A percentile compares a stretch with the other conserved stretches of the same genome.
Evolutionary conservation across 2,329 filamentous ascomycete species (phyloP).

Genomic region (Neonectria ditissima): DNA sequence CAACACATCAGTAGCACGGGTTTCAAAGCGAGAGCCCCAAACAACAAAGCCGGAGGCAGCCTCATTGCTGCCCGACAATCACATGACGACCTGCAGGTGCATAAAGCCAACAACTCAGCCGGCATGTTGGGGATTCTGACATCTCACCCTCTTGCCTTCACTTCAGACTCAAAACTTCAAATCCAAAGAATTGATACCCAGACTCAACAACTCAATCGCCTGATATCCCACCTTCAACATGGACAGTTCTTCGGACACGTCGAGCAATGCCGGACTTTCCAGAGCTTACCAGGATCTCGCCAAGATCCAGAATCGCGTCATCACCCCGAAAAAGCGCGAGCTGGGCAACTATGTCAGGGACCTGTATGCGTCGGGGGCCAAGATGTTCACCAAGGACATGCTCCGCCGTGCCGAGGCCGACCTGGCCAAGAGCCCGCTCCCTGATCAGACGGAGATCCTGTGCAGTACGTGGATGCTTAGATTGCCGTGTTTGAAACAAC

Average conservation of each 20-base stretch:
- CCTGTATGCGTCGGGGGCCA: conserved; percentile 8
- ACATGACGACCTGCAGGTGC: too few species aligned
- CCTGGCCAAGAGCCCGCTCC: not conserved
- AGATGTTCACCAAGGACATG: conserved; percentile 19
- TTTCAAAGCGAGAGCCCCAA: too few species aligned
- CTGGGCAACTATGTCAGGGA: not conserved
- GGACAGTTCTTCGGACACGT: not conserved
- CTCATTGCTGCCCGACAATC: too few species aligned
- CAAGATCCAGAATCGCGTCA: not conserved
- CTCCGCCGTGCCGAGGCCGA: conserved; percentile 5
- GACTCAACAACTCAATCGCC: too few species aligned
- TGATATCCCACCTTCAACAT: not conserved
- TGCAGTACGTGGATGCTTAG: not conserved
- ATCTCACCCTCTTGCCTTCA: too few species aligned
- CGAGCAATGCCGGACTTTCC: not conserved
- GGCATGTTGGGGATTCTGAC: too few species aligned
- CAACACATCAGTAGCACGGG: too few species aligned
- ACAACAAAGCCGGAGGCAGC: too few species aligned
- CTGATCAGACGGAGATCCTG: not conserved
- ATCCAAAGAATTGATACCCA: too few species aligned
- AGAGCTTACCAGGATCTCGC: not conserved
- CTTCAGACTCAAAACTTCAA: too few species aligned
- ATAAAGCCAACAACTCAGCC: too few species aligned
- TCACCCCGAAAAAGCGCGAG: not conserved
- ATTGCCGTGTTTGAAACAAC: not conserved